Evolutionary conservation across 495 filamentous ascomycete genomes (phyloP).

Genomic region (Penicillium waksmanii): DNA sequence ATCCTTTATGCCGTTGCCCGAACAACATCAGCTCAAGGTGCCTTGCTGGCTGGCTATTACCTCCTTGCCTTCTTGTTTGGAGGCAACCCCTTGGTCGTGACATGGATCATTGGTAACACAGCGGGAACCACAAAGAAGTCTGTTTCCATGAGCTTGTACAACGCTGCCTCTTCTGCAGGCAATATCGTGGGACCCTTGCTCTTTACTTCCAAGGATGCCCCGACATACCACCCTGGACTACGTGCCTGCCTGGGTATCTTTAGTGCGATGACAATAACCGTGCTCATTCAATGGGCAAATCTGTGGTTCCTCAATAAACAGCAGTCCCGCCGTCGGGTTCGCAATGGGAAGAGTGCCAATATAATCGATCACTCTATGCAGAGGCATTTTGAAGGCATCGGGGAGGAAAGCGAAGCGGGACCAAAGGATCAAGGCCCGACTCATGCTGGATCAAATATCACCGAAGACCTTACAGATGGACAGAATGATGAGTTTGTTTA

Average conservation of each 20-base stretch:
- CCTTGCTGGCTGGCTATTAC: conserved; percentile 62
- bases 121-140: conserved; percentile 58
- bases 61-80: conserved; percentile 63
- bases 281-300: conserved; percentile 54
- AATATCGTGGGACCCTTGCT: conserved; percentile 55
- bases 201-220: conserved; percentile 46
- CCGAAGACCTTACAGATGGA: conserved; percentile 62
- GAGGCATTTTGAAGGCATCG: conserved; percentile 31
- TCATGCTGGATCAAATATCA: conserved; percentile 44
- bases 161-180: conserved; percentile 45
- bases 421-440: conserved; percentile 23
- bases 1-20: conserved; percentile 58
- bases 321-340: conserved; percentile 55
- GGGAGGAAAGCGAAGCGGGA: conserved; percentile 21
- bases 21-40: conserved; percentile 37
- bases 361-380: conserved; percentile 63
- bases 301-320: conserved; percentile 56
- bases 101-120: conserved; percentile 56
- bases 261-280: conserved; percentile 49
- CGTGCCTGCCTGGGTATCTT: conserved; percentile 61
- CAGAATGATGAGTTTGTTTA: conserved; percentile 72
- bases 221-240: conserved; percentile 59
- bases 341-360: conserved; percentile 58
- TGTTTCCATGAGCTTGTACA: conserved; percentile 54
- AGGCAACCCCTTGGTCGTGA: conserved; percentile 53